These are phyloP conservation scores for Spiraea crenata DNA, from an alignment of 331 rosid species.

Conservation along the genomic window DNA sequence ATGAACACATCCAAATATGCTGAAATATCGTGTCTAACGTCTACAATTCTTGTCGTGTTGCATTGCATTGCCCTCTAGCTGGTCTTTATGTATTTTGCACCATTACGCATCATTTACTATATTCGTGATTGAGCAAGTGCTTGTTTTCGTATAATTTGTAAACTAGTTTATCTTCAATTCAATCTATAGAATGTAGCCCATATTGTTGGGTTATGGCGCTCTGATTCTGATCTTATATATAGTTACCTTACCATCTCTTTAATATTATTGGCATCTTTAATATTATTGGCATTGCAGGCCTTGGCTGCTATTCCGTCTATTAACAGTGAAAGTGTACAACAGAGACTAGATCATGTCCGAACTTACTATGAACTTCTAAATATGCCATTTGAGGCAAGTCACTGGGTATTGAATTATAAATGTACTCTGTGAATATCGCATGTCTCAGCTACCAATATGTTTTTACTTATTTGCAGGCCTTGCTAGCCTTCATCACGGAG, in stretches of 20 bases:
- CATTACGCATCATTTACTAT: too few relatives aligned
- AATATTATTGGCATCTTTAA: too few relatives aligned
- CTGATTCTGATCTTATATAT: constrained; percentile 11
- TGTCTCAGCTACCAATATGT: constrained; percentile 18
- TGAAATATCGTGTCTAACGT: too few relatives aligned
- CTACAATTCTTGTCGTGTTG: not conserved
- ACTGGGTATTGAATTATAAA: constrained; percentile 9
- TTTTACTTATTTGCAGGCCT: constrained; percentile 58
- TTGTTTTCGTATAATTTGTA: not conserved
- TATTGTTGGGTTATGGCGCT: constrained; percentile 1
- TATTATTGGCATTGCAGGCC: constrained; percentile 58
- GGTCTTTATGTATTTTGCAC: too few relatives aligned
- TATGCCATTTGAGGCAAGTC: constrained; percentile 98
- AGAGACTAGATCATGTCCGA: constrained; percentile 89
- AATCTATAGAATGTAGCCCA: constrained; percentile 8
- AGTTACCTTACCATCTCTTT: not conserved
- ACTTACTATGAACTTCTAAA: constrained; percentile 91
- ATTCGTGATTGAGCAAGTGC: not conserved
- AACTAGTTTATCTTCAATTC: not conserved
- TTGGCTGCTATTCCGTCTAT: constrained; percentile 92
- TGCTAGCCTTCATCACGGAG: constrained; percentile 92
- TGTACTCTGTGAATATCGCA: constrained; percentile 10
- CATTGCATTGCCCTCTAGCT: not conserved
- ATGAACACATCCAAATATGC: not conserved
- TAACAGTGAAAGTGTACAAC: constrained; percentile 77